A percentile compares a stretch with the other conserved stretches of the same genome.
Evolutionary conservation across 306 rosid genomes (phyloP).

Genomic region (Prunus mume): DNA sequence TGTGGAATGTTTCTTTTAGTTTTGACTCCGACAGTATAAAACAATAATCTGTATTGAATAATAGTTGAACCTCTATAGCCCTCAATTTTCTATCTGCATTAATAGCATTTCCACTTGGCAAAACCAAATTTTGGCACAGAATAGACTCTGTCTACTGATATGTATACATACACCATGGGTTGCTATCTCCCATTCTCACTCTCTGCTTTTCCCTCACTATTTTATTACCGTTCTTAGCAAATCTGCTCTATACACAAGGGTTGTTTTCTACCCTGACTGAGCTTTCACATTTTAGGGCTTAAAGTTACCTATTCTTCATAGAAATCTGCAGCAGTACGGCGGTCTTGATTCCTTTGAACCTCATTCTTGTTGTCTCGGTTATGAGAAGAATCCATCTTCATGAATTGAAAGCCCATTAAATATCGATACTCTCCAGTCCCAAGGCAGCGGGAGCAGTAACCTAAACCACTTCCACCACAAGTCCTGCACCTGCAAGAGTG

Average conservation of each 20-base stretch:
- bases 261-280: background rate
- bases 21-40: too few relatives aligned
- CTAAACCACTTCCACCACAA: conserved; percentile 86
- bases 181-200: too few relatives aligned
- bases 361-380: conserved; percentile 25
- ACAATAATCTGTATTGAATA: too few relatives aligned
- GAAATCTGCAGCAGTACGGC: conserved; percentile 20
- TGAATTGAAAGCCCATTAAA: conserved; percentile 81
- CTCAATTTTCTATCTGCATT: too few relatives aligned
- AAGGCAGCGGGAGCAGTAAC: conserved; percentile 79
- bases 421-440: conserved; percentile 89
- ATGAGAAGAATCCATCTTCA: conserved; percentile 43
- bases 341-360: conserved; percentile 21
- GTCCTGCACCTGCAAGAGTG: conserved; percentile 55
- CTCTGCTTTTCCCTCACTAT: too few relatives aligned
- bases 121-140: too few relatives aligned
- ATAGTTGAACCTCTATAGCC: too few relatives aligned
- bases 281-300: background rate
- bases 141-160: too few relatives aligned
- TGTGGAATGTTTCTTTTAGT: too few relatives aligned
- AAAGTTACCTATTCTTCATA: background rate
- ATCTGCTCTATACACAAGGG: background rate
- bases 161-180: too few relatives aligned
- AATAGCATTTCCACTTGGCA: too few relatives aligned
- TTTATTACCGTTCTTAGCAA: too few relatives aligned